These are phyloP conservation scores for Raffaelea arxii DNA, from an alignment of 2,329 filamentous ascomycete genomes.

Conservation along the genomic window DNA sequence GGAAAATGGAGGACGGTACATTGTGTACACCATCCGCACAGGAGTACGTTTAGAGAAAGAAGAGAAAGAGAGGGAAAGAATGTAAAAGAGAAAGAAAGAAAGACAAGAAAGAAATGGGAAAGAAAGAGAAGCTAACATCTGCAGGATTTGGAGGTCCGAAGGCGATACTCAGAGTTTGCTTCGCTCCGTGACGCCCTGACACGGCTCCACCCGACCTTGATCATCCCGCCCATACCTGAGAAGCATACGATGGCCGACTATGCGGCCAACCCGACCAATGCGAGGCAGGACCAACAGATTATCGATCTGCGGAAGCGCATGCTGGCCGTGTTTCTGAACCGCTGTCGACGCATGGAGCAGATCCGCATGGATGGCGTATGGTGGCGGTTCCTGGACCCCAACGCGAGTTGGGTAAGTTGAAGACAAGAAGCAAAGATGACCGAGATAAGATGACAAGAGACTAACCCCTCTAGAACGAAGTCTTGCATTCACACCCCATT, in stretches of 20 bases:
- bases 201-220: conserved; percentile 84
- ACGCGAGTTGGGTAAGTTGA: conserved; percentile 81
- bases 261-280: conserved; percentile 92
- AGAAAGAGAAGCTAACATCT: background rate
- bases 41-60: conserved; percentile 47
- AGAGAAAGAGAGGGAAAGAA: background rate
- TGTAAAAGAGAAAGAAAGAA: background rate
- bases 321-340: conserved; percentile 89
- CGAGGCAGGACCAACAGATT: conserved; percentile 93
- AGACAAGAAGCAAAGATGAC: too few relatives aligned
- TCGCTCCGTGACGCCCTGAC: conserved; percentile 83
- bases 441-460: too few relatives aligned
- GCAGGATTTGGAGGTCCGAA: conserved; percentile 87
- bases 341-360: conserved; percentile 86
- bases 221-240: conserved; percentile 94
- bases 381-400: conserved; percentile 96
- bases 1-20: conserved; percentile 85
- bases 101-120: background rate
- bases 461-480: conserved; percentile 76
- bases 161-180: conserved; percentile 93
- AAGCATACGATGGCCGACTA: conserved; percentile 99
- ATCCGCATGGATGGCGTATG: conserved; percentile 89
- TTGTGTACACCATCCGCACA: conserved; percentile 94
- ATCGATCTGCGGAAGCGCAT: conserved; percentile 96
- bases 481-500: conserved; percentile 85